phyloP scores from a whole-genome alignment of 148 eudicot genomes.

The Chenopodium suecicum region DNA sequence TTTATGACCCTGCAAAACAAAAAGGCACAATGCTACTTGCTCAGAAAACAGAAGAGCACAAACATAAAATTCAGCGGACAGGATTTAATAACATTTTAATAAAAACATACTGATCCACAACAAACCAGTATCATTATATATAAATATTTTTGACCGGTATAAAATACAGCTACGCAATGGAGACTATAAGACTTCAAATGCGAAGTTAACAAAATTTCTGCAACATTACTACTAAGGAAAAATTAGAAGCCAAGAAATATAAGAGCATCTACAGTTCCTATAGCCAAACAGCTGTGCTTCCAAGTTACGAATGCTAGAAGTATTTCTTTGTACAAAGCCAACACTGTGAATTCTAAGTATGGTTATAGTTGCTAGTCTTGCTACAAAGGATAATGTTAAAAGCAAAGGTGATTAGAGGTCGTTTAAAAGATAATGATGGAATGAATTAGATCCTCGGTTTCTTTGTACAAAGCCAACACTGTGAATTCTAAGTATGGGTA shows the following conservation, averaged over 20 bases:
- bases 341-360: no score
- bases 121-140: neutral
- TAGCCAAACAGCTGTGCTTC: neutral
- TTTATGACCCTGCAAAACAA: conserved; percentile 75
- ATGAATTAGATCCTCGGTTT: no score
- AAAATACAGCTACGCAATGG: neutral
- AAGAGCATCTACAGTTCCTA: neutral
- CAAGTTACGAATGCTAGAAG: no score
- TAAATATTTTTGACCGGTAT: neutral
- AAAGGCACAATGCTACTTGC: conserved; percentile 5
- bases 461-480: neutral
- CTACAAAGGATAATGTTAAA: neutral
- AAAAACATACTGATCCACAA: neutral
- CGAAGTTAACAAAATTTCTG: neutral
- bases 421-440: neutral
- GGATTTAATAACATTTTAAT: neutral
- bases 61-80: neutral
- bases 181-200: neutral
- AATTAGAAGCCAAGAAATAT: neutral
- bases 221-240: no score
- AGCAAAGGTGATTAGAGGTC: neutral
- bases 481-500: neutral
- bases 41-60: neutral
- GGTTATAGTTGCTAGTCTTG: neutral
- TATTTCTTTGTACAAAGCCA: neutral